Percentiles rank a stretch among this genome's conserved stretches.
phyloP scores from a whole-genome alignment of 225 moss, liverwort and hornwort genomes.

The Rhytidiadelphus loreus region DNA sequence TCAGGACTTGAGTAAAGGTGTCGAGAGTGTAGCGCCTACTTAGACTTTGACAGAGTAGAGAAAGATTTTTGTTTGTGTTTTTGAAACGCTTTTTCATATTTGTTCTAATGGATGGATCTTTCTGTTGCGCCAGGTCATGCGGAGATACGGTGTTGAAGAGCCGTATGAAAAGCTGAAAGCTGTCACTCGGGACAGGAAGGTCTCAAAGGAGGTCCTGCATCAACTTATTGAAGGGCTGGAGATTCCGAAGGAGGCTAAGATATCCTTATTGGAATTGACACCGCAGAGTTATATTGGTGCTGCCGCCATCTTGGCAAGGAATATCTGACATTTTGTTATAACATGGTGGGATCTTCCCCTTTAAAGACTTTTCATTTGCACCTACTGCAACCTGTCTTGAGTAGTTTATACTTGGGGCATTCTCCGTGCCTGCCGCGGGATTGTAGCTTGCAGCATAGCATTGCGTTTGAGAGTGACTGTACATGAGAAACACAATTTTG shows the following conservation, averaged over 20 bases:
- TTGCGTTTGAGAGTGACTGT: background rate
- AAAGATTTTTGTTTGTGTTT: background rate
- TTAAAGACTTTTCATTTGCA: background rate
- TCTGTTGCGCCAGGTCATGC: conserved; percentile 55
- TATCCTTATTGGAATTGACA: conserved; percentile 37
- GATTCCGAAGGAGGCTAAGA: conserved; percentile 57
- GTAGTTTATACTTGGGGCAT: background rate
- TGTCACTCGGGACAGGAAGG: conserved; percentile 69
- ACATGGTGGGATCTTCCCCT: background rate
- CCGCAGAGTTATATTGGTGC: conserved; percentile 68
- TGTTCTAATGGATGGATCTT: background rate
- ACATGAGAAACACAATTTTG: conserved; percentile 1
- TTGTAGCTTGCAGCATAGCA: background rate
- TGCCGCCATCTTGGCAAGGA: conserved; percentile 51
- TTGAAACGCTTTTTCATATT: background rate
- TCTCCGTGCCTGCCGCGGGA: background rate
- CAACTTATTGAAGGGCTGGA: conserved; percentile 59
- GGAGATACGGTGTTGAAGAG: conserved; percentile 68
- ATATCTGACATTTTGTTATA: background rate
- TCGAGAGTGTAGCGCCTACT: background rate
- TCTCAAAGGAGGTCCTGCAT: conserved; percentile 67
- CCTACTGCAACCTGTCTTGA: background rate
- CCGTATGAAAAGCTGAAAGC: conserved; percentile 86
- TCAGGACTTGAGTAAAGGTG: background rate
- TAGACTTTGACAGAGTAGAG: background rate